Percentiles rank a stretch among this genome's conserved stretches.
These are phyloP conservation scores for Cyclotella baltica DNA, from an alignment of 108 stramenopile species.

Conservation along the genomic window DNA sequence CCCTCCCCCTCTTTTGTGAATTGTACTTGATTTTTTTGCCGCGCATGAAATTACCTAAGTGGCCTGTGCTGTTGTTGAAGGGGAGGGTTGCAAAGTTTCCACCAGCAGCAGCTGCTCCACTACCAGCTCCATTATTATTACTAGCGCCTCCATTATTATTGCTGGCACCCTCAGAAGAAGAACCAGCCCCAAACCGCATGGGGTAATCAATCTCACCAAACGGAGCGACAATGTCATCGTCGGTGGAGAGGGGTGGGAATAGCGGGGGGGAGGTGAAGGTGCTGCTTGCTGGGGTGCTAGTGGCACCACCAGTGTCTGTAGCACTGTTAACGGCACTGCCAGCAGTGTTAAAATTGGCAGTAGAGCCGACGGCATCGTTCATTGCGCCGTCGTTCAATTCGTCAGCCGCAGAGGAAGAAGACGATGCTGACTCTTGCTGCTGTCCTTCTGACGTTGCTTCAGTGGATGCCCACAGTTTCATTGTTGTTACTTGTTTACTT, in stretches of 20 bases:
- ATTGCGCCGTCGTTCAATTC: not conserved
- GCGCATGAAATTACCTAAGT: not conserved
- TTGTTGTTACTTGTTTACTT: no score
- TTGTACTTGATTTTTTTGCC: slow-evolving; percentile 18
- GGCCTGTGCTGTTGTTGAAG: not conserved
- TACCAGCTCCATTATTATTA: not conserved
- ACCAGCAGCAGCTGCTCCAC: not conserved
- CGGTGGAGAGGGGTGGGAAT: no score
- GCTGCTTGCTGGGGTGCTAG: no score
- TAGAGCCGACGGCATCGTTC: no score
- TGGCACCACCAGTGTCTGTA: no score
- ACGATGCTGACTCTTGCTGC: not conserved
- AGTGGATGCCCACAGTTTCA: not conserved
- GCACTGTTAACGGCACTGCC: no score
- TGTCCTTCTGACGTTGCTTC: not conserved
- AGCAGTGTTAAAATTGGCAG: no score
- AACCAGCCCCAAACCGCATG: not conserved
- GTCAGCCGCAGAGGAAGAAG: not conserved
- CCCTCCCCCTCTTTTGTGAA: not conserved
- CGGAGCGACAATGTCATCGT: no score
- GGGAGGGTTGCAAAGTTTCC: not conserved
- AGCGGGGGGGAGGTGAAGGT: no score
- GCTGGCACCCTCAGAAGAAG: not conserved
- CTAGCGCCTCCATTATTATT: not conserved
- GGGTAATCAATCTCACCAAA: not conserved